Base-by-base conservation (phyloP, 2,329 filamentous ascomycete species). In the Nemania diffusa region DNA sequence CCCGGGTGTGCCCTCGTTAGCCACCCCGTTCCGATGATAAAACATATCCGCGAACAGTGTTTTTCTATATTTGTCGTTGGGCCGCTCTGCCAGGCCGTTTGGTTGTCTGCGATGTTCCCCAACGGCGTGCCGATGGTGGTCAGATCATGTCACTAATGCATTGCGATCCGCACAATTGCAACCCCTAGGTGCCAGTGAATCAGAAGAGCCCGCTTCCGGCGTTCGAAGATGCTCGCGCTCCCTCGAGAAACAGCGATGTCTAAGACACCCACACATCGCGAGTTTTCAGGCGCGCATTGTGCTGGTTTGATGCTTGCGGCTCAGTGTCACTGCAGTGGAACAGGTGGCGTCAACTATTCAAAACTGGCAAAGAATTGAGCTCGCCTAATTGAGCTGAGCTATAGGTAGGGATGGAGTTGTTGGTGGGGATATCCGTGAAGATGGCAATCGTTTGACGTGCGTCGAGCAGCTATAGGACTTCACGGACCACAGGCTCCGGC, bases 61-160 rank as follows among this genome's bases (percentile, higher is more conserved):
- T 56, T 51, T 63, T 57, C 53, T 50, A 59, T 46, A 27, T 15
- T 22, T 48, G 53, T 55, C 34, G 57, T 15, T 26, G 34, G 40
- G 11, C 17, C 17, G 17, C 17, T 44, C 29, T 44, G 40, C 37
- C 11, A 5, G 15, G 40, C 20, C n/a, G 40, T 17, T 6, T n/a
- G 27, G 34, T 15, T 29, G 27, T 9, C 32, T 42, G 5, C 64
- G 46, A 67, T 37, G 48, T 67, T 65, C 67, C 64, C 67, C 67
- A 67, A 67, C 67, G 64, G 67, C 50, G 57, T 64, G 53, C 67
- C 67, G 67, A 50, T 64, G 67, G 61, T 65, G 64, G 64, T 68
- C 67, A 69, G 64, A 61, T 42, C 3, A 62, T 15, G 17, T 34
- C 32, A 27, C 29, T 34, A 11, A 40, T 20, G 44, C 52, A 48